phyloP scores from a whole-genome alignment of 2,329 filamentous ascomycete species.

The Aspergillus aculeatus region DNA sequence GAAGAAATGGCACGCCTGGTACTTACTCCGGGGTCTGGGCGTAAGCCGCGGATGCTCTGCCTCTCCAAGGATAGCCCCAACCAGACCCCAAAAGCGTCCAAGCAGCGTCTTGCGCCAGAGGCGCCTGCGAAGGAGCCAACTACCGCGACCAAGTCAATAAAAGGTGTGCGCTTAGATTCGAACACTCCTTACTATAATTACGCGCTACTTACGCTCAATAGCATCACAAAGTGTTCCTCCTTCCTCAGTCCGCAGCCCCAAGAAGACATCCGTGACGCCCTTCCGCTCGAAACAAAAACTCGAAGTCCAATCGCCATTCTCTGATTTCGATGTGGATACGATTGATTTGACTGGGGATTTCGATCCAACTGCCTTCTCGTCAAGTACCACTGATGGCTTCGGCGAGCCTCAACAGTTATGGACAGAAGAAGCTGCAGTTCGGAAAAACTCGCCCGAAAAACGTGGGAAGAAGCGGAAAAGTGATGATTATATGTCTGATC shows the following conservation, averaged over 20 bases:
- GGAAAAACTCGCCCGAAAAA: slow-evolving; percentile 36
- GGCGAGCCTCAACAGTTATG: slow-evolving; percentile 44
- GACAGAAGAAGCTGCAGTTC: slow-evolving; percentile 44
- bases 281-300: slow-evolving; percentile 18
- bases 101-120: slow-evolving; percentile 15
- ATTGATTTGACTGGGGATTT: slow-evolving; percentile 46
- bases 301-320: slow-evolving; percentile 17
- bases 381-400: slow-evolving; percentile 40
- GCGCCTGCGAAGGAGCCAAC: slow-evolving; percentile 10
- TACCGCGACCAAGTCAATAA: slow-evolving; percentile 10
- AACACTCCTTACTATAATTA: neutral
- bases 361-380: slow-evolving; percentile 37
- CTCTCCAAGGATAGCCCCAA: slow-evolving; percentile 22
- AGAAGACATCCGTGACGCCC: slow-evolving; percentile 21
- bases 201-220: slow-evolving; percentile 11
- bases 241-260: slow-evolving; percentile 19
- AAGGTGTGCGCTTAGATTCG: slow-evolving; percentile 25
- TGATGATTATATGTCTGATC: slow-evolving; percentile 45
- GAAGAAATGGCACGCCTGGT: slow-evolving; percentile 47
- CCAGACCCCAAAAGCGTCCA: slow-evolving; percentile 22
- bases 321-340: slow-evolving; percentile 40
- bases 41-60: slow-evolving; percentile 43
- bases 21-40: slow-evolving; percentile 40
- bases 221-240: slow-evolving; percentile 18
- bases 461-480: slow-evolving; percentile 51